Conservation (phyloP, 805 yeast species). For the Candida stauntonica region DNA sequence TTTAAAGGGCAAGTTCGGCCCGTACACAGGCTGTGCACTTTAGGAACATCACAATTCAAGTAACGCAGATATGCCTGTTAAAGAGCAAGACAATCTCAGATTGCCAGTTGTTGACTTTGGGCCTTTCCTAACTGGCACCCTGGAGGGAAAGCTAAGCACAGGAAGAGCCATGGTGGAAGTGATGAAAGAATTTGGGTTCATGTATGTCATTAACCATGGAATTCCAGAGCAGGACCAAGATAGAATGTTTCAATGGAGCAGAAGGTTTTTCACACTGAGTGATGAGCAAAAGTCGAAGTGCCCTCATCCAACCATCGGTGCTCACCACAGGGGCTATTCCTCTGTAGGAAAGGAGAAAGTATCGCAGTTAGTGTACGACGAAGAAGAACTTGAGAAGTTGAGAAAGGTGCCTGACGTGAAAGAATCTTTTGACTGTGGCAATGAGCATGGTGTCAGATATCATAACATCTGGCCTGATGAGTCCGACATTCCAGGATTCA, state of each 20-base stretch:
- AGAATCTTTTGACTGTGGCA: conserved; percentile 28
- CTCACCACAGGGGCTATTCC: conserved; percentile 29
- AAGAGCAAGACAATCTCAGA: background rate
- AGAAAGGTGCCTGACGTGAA: conserved; percentile 27
- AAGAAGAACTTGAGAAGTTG: conserved; percentile 10
- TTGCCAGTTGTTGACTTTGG: conserved; percentile 30
- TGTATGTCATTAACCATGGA: conserved; percentile 26
- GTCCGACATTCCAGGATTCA: conserved; percentile 24
- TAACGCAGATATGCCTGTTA: too few species aligned
- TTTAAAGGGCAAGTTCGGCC: too few species aligned
- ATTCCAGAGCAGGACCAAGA: conserved; percentile 15
- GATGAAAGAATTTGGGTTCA: conserved; percentile 25
- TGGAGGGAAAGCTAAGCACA: conserved; percentile 20
- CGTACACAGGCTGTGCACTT: too few species aligned
- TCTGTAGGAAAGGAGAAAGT: conserved; percentile 27
- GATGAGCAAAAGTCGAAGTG: conserved; percentile 19
- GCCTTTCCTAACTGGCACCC: conserved; percentile 25
- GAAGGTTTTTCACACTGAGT: conserved; percentile 16
- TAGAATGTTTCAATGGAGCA: conserved; percentile 24
- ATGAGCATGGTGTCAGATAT: conserved; percentile 14
- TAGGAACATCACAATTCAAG: too few species aligned
- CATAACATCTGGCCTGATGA: conserved; percentile 28
- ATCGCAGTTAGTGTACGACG: conserved; percentile 26
- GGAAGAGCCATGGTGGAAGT: conserved; percentile 26
- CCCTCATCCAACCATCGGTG: conserved; percentile 26